A percentile compares a stretch with the other conserved stretches of the same genome.
These are phyloP conservation scores for Teratosphaeria viscida DNA, from an alignment of 2,329 filamentous ascomycete species.

Conservation along the genomic window DNA sequence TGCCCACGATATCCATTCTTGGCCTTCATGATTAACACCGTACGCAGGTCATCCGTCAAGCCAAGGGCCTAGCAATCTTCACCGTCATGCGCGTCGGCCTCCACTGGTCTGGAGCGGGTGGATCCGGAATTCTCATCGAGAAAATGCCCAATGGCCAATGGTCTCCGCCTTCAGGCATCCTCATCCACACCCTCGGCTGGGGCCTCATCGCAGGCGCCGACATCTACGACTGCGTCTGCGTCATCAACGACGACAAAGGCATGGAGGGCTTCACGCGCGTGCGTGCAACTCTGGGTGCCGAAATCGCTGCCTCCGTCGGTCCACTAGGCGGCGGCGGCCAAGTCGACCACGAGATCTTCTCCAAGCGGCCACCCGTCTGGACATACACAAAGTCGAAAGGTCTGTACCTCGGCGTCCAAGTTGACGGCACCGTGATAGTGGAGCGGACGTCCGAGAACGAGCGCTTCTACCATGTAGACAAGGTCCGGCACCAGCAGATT, in stretches of 20 bases:
- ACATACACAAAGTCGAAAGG: conserved; percentile 82
- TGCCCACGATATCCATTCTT: not conserved
- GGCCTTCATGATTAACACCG: not conserved
- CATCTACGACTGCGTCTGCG: conserved; percentile 86
- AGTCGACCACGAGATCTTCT: conserved; percentile 56
- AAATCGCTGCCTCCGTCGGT: conserved; percentile 64
- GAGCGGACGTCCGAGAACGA: conserved; percentile 77
- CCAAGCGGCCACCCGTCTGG: conserved; percentile 59
- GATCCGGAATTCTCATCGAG: conserved; percentile 74
- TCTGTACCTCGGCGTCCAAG: conserved; percentile 72
- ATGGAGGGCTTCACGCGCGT: conserved; percentile 73
- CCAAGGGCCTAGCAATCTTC: conserved; percentile 81
- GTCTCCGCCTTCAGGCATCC: conserved; percentile 80
- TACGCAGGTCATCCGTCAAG: conserved; percentile 64
- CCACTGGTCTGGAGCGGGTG: conserved; percentile 82
- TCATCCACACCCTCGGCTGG: conserved; percentile 75
- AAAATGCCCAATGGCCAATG: conserved; percentile 75
- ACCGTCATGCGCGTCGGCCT: conserved; percentile 87
- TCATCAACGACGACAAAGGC: conserved; percentile 78
- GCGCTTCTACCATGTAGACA: conserved; percentile 60
- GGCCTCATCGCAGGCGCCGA: conserved; percentile 84
- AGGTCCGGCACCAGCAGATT: conserved; percentile 50
- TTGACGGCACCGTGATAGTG: conserved; percentile 76
- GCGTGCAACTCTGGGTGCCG: conserved; percentile 67
- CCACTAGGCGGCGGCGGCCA: conserved; percentile 68